Base-by-base conservation (phyloP, 495 filamentous ascomycete genomes). In the Ramalina intermedia region DNA sequence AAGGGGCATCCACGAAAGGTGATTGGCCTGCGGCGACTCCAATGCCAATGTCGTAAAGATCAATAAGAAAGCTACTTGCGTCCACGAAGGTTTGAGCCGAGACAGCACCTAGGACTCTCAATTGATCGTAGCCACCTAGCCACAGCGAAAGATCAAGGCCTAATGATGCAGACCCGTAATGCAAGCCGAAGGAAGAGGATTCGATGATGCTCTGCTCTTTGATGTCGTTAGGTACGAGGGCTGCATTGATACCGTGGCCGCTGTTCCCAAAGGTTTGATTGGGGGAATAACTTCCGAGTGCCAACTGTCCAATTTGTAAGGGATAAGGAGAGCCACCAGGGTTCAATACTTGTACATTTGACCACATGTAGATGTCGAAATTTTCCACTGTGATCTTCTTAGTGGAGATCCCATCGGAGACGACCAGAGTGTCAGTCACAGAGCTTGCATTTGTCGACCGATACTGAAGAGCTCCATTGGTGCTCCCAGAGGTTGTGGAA, bases 131-230 rank as follows among this genome's bases (percentile, higher is more conserved):
- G 1, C 73, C 72, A 4, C 74, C 73, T 43, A 74, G 62, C 41
- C 65, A 55, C 23, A 74, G 54, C 2, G 67, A 73, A 1, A 64
- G 69, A 4, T 59, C 41, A 48, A 74, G 67, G 6, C 52, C 50
- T 6, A 61, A 57, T 8, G 55, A 45, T 2, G 55, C 68, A 4
- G 72, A 71, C 3, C 74, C 73, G 41, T 75, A 67, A 52, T 77
- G 74, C 58, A 78, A 59, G 3, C 69, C 66, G 47, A 65, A 76
- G 6, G 74, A 74, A 47, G 69, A 68, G 2, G 73, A 76, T 0
- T 64, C 63, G 20, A 64, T 69, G 33, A 37, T n/a, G 21, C 18
- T 21, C 17, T 38, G 24, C n/a, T 33, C 8, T 7, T 33, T n/a
- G 20, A 47, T 29, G n/a, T 47, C 8, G 3, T 37, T 23, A 4